Conservation (phyloP, 2,329 filamentous ascomycete genomes). For the Aureobasidium sp. region DNA sequence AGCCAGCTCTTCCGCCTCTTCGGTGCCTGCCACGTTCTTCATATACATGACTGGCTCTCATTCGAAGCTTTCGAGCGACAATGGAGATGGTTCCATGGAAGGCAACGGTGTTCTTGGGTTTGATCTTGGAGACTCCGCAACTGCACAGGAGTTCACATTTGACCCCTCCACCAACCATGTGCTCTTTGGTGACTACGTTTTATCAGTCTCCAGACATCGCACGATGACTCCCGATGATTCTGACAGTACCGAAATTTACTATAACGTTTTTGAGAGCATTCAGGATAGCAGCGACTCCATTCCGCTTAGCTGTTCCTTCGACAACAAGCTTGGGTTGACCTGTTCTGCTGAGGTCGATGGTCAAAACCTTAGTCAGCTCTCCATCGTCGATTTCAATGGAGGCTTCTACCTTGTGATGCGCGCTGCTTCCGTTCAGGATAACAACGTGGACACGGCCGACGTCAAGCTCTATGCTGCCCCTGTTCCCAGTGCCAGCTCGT, state of each 20-base stretch:
- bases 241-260: slow-evolving; percentile 1
- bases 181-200: background rate
- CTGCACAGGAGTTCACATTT: background rate
- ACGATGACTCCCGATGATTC: background rate
- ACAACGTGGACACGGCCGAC: background rate
- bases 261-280: slow-evolving; percentile 7
- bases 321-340: background rate
- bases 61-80: background rate
- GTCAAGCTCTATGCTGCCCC: background rate
- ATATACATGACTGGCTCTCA: background rate
- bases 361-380: background rate
- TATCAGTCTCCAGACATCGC: background rate
- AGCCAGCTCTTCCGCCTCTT: background rate
- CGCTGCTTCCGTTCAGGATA: background rate
- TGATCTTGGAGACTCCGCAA: background rate
- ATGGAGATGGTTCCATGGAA: background rate
- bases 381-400: background rate
- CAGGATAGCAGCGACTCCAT: background rate
- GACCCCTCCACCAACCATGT: background rate
- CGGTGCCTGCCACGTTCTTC: background rate
- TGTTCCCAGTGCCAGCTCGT: background rate
- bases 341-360: slow-evolving; percentile 1
- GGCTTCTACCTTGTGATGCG: background rate
- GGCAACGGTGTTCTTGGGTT: slow-evolving; percentile 2
- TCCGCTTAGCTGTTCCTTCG: background rate